Percentiles rank a stretch among this genome's conserved stretches.
phyloP scores from a whole-genome alignment of 768 basidiomycete species.

The Myochromella boudieri region DNA sequence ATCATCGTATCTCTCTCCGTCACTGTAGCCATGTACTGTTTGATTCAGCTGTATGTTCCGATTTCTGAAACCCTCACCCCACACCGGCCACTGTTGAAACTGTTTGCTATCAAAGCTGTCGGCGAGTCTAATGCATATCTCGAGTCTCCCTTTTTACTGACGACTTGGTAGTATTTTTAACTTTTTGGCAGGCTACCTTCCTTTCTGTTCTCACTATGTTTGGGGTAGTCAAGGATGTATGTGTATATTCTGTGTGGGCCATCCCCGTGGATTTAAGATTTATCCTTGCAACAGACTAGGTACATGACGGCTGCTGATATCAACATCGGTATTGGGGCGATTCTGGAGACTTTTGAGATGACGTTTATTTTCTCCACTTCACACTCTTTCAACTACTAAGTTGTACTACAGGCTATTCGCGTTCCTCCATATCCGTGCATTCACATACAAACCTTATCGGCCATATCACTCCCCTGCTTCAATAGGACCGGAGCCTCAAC shows the following conservation, averaged over 20 bases:
- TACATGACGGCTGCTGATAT: conserved; percentile 77
- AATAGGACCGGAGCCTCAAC: conserved; percentile 27
- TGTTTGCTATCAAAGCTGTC: conserved; percentile 73
- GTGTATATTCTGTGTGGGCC: too few relatives aligned
- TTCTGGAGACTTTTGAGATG: conserved; percentile 77
- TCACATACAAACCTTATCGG: conserved; percentile 66
- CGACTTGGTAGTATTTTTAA: conserved; percentile 54
- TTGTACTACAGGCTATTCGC: conserved; percentile 52
- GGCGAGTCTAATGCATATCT: conserved; percentile 35
- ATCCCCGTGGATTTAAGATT: too few relatives aligned
- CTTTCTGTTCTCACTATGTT: conserved; percentile 57
- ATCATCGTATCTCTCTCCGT: conserved; percentile 68
- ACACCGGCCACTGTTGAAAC: conserved; percentile 62
- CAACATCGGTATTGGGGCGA: conserved; percentile 66
- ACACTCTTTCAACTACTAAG: conserved; percentile 1
- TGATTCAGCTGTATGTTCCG: conserved; percentile 68
- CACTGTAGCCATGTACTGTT: conserved; percentile 75
- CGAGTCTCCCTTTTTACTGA: not conserved
- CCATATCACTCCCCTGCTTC: conserved; percentile 28
- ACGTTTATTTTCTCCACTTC: conserved; percentile 40
- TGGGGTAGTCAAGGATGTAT: conserved; percentile 62
- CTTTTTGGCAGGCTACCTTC: conserved; percentile 74
- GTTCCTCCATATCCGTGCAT: conserved; percentile 70
- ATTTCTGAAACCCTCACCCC: conserved; percentile 54
- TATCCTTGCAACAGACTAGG: conserved; percentile 37